A percentile compares a stretch with the other conserved stretches of the same genome.
Evolutionary conservation across 208 protist genomes (phyloP).

Genomic region (Leptomonas seymouri): DNA sequence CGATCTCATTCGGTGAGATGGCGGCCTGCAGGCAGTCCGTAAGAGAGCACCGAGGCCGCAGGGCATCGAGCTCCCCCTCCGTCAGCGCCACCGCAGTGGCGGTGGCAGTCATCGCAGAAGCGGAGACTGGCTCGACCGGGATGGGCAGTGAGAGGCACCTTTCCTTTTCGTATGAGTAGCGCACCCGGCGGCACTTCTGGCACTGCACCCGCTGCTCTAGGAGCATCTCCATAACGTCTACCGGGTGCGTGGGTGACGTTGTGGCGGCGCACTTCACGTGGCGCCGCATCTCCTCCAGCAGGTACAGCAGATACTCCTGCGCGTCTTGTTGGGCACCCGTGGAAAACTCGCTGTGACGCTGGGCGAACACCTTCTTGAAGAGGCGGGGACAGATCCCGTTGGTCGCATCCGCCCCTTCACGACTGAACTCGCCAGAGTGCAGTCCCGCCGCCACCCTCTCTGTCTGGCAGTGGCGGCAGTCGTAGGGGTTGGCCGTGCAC

Average conservation of each 20-base stretch:
- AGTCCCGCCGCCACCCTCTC: constrained; percentile 94
- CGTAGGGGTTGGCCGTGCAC: constrained; percentile 66
- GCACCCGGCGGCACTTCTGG: constrained; percentile 74
- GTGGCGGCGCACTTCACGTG: constrained; percentile 41
- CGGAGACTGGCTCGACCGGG: constrained; percentile 60
- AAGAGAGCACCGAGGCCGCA: constrained; percentile 63
- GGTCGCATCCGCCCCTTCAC: constrained; percentile 39
- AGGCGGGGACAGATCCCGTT: constrained; percentile 90
- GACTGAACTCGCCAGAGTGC: constrained; percentile 91
- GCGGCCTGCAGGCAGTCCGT: constrained; percentile 59
- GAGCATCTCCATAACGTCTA: constrained; percentile 74
- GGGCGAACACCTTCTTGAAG: constrained; percentile 96
- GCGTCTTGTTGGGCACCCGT: constrained; percentile 97
- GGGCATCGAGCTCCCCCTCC: constrained; percentile 58
- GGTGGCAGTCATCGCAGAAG: constrained; percentile 39
- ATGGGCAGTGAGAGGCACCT: constrained; percentile 89
- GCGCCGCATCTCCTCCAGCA: constrained; percentile 87
- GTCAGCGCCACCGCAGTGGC: constrained; percentile 32
- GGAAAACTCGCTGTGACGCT: constrained; percentile 95
- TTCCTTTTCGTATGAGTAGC: constrained; percentile 89
- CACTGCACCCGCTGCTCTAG: constrained; percentile 93
- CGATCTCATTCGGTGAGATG: constrained; percentile 41
- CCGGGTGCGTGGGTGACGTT: constrained; percentile 35
- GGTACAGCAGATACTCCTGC: constrained; percentile 94
- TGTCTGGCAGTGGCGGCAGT: constrained; percentile 85